Evolutionary conservation across 176 grass and related monocot genomes (phyloP), one percentile per base, ranked within the genome.

Genomic region (Phyllostachys edulis): DNA sequence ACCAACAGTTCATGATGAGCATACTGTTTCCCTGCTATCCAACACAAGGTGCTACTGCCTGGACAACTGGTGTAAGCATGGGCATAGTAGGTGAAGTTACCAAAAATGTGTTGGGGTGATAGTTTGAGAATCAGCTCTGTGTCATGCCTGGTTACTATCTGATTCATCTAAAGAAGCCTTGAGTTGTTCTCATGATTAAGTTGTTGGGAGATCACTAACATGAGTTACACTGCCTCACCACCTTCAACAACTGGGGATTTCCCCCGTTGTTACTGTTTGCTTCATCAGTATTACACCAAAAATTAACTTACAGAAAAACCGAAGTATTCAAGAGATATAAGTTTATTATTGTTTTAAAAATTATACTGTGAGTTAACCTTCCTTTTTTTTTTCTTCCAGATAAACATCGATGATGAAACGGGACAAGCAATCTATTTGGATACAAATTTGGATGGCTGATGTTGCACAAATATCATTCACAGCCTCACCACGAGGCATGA

Each of bases 21-120:
- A 47, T 57, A 82, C 4, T 29, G 38, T 71, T 85, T 90, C 15
- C 17, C 20, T 82, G 57, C 78, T 77, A 73, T 73, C 57, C 83
- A 82, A 76, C 39, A 56, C 36, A 54, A 80, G 32, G 24, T 81
- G 17, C 17, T 46, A 77, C 36, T 24, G 29, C 71, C 56, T 56
- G 49, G 57, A 79, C 71, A 71, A 18, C 71, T 86, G 57, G 47
- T 82, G 21, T 20, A 79, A 67, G 57, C 49, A 67, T 74, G 38
- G 39, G 24, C 13, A 13, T 54, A 66, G 47, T 86, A 82, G 37
- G 61, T 86, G 44, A 77, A 82, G 37, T 55, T 82, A 85, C 72
- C 47, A 71, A 77, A 76, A 77, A 50, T 57, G 16, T 39, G 37
- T 39, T 71, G 54, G 64, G 55, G 41, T 56, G 65, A 4, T 56